These are phyloP conservation scores for Herpetospermum pedunculosum DNA, from an alignment of 306 rosid genomes.

Conservation along the genomic window DNA sequence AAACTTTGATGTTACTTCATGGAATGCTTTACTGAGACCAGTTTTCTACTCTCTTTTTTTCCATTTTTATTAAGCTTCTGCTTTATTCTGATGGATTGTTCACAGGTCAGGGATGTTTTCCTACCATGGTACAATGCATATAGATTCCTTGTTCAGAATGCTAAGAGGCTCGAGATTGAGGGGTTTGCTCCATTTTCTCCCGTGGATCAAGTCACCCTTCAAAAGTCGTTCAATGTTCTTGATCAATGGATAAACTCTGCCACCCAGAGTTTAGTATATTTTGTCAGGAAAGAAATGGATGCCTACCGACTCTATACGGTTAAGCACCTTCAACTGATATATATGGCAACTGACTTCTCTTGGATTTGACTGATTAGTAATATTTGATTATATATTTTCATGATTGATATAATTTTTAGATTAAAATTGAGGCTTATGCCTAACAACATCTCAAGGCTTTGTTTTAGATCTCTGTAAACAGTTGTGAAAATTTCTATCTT, in stretches of 20 bases:
- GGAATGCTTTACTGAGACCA: background rate
- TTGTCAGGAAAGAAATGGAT: conserved; percentile 89
- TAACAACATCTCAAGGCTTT: background rate
- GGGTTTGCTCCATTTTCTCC: conserved; percentile 60
- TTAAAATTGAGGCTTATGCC: background rate
- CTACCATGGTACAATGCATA: conserved; percentile 98
- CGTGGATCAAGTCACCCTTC: conserved; percentile 51
- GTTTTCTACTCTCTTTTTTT: background rate
- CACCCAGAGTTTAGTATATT: conserved; percentile 74
- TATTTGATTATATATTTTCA: background rate
- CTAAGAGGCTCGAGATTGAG: conserved; percentile 83
- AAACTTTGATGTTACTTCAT: background rate
- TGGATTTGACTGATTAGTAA: background rate
- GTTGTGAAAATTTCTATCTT: background rate
- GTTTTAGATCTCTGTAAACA: background rate
- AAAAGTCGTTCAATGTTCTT: conserved; percentile 80
- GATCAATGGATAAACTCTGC: conserved; percentile 99
- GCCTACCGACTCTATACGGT: conserved; percentile 90
- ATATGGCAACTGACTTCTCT: background rate
- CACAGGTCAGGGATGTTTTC: conserved; percentile 88
- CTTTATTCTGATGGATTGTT: background rate
- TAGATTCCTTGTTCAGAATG: conserved; percentile 91
- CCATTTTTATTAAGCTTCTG: background rate
- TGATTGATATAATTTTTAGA: background rate
- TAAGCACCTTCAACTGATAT: conserved; percentile 4